Conservation (phyloP, 371 early-diverging fungal species). For the Encephalitozoon romaleae region DNA sequence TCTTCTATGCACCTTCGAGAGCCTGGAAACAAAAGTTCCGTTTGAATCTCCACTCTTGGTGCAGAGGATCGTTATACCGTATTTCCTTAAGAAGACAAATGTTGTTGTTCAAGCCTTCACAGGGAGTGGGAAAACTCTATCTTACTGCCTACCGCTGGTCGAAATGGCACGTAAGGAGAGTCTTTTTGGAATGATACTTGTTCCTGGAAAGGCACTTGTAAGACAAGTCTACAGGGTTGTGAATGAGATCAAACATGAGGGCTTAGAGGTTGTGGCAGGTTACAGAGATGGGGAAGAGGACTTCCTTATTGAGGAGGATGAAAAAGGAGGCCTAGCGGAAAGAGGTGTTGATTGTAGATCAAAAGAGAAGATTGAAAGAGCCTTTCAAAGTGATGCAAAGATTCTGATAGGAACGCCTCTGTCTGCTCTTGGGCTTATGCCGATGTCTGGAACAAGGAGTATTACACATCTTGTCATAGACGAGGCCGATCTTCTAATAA, state of each 20-base stretch:
- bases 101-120: slow-evolving; percentile 53
- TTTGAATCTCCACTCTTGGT: not conserved
- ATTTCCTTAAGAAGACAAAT: slow-evolving; percentile 39
- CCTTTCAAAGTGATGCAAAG: not conserved
- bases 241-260: not conserved
- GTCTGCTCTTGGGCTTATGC: not conserved
- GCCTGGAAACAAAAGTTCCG: not conserved
- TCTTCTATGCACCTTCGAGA: not conserved
- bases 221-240: slow-evolving; percentile 14
- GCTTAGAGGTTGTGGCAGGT: not conserved
- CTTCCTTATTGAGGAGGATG: not conserved
- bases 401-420: not conserved
- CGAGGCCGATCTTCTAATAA: slow-evolving; percentile 16
- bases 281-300: not conserved
- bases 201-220: slow-evolving; percentile 43
- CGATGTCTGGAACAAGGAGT: not conserved
- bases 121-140: slow-evolving; percentile 59
- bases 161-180: slow-evolving; percentile 18
- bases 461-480: slow-evolving; percentile 24
- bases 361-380: not conserved
- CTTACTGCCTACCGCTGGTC: slow-evolving; percentile 54
- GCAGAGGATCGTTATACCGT: slow-evolving; percentile 48
- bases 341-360: not conserved
- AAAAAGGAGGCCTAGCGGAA: not conserved
- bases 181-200: slow-evolving; percentile 34